Percentiles rank a stretch among this genome's conserved stretches.
These are phyloP conservation scores for Chlamydomonas sp. DNA, from an alignment of 139 green algal species.

Conservation along the genomic window DNA sequence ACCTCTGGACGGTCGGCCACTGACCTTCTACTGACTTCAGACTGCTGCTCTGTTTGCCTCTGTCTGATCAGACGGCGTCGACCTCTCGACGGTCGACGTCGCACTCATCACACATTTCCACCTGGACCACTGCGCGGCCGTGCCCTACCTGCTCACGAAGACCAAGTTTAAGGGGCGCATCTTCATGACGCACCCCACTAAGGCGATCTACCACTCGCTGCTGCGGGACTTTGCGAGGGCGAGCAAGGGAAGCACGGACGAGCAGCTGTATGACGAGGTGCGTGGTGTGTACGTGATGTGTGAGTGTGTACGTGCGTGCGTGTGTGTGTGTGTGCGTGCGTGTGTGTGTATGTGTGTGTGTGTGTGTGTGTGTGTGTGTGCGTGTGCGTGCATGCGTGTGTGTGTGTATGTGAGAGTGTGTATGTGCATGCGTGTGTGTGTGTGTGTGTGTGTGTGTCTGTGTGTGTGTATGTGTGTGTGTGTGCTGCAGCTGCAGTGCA, in stretches of 20 bases:
- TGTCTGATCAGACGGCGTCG: too few relatives aligned
- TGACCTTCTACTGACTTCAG: too few relatives aligned
- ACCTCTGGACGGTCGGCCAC: too few relatives aligned
- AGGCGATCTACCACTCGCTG: constrained; percentile 89
- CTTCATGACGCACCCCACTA: constrained; percentile 98
- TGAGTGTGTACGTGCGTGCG: too few relatives aligned
- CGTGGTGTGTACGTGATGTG: too few relatives aligned
- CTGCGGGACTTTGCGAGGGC: constrained; percentile 68
- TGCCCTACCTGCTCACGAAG: constrained; percentile 83
- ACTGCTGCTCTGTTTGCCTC: too few relatives aligned
- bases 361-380: constrained; percentile 14
- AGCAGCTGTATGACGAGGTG: constrained; percentile 12
- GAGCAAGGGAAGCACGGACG: constrained; percentile 22
- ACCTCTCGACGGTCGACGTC: constrained; percentile 74
- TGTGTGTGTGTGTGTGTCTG: too few relatives aligned
- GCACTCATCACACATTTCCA: constrained; percentile 98
- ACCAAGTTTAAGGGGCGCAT: constrained; percentile 74
- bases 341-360: constrained; percentile 16
- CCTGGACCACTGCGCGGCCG: constrained; percentile 91
- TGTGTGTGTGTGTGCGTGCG: constrained; percentile 5
- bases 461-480: too few relatives aligned
- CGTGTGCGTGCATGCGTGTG: too few relatives aligned
- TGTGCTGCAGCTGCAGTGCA: too few relatives aligned
- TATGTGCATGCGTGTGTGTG: too few relatives aligned
- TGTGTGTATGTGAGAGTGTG: too few relatives aligned